Conservation (phyloP, 768 basidiomycete genomes). For the Rhizopogon salebrosus region DNA sequence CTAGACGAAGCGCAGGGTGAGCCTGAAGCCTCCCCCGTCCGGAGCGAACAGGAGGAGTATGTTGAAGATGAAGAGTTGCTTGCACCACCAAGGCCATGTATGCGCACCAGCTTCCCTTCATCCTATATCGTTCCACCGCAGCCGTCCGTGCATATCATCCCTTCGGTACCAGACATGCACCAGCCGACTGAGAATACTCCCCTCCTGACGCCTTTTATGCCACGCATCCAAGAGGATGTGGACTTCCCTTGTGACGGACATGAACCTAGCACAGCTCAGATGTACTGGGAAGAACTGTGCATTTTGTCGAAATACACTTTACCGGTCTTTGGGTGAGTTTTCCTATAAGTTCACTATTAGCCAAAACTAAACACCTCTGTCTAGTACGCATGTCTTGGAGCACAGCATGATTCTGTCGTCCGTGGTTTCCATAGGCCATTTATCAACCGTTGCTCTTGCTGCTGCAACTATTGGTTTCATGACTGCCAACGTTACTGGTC, state of each 20-base stretch:
- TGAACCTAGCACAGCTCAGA: constrained; percentile 19
- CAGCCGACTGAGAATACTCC: constrained; percentile 48
- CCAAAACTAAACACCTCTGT: neutral
- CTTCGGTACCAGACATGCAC: neutral
- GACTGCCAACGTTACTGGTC: constrained; percentile 54
- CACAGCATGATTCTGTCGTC: constrained; percentile 83
- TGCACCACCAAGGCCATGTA: neutral
- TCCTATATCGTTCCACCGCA: constrained; percentile 28
- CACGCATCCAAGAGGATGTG: constrained; percentile 44
- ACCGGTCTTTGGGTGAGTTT: constrained; percentile 67
- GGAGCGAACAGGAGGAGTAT: neutral
- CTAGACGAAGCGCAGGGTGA: neutral
- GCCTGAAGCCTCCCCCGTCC: constrained; percentile 1
- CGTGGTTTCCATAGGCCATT: constrained; percentile 87
- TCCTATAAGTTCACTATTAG: neutral
- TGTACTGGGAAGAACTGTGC: constrained; percentile 50
- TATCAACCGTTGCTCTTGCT: constrained; percentile 86
- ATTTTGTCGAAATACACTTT: constrained; percentile 62
- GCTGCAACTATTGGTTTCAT: constrained; percentile 72
- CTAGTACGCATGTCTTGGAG: constrained; percentile 74
- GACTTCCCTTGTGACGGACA: constrained; percentile 19
- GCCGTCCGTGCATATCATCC: constrained; percentile 20
- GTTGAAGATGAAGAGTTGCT: neutral
- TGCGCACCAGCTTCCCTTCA: constrained; percentile 25
- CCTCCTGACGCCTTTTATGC: constrained; percentile 46